Percentiles rank a stretch among this genome's conserved stretches.
These are phyloP conservation scores for Neopestalotiopsis clavispora DNA, from an alignment of 2,329 filamentous ascomycete genomes.

Conservation along the genomic window DNA sequence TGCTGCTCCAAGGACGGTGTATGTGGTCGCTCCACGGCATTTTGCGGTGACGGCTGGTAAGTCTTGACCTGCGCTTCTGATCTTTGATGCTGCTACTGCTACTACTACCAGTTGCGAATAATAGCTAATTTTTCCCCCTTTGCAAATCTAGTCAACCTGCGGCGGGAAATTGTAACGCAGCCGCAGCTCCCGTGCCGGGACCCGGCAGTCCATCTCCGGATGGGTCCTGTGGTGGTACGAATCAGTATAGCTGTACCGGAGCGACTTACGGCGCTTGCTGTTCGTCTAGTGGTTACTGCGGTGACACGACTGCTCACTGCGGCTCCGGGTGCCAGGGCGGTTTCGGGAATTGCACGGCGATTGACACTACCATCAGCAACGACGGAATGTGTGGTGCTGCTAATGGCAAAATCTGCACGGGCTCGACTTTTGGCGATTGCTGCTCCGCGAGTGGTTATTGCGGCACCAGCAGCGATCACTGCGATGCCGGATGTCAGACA, in stretches of 20 bases:
- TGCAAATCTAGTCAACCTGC: not conserved
- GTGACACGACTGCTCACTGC: slow-evolving; percentile 33
- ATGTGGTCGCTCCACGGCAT: slow-evolving; percentile 6
- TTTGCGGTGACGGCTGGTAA: slow-evolving; percentile 9
- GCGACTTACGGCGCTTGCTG: slow-evolving; percentile 15
- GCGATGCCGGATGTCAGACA: slow-evolving; percentile 4
- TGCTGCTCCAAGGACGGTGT: slow-evolving; percentile 12
- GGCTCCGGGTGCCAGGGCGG: slow-evolving; percentile 22
- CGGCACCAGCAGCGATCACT: not conserved
- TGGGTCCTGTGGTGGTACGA: slow-evolving; percentile 12
- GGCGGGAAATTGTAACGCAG: slow-evolving; percentile 10
- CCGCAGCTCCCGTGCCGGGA: not conserved
- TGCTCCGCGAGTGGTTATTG: slow-evolving; percentile 10
- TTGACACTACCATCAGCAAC: slow-evolving; percentile 14
- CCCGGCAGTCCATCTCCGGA: slow-evolving; percentile 9
- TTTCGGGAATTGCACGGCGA: slow-evolving; percentile 21
- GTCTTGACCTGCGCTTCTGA: not conserved
- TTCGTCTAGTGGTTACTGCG: slow-evolving; percentile 32
- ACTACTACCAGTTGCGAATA: too few species aligned
- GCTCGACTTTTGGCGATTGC: slow-evolving; percentile 8
- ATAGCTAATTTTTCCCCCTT: too few species aligned
- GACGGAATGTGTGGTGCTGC: slow-evolving; percentile 4
- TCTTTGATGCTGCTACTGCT: too few species aligned
- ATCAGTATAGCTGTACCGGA: slow-evolving; percentile 8
- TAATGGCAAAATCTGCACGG: slow-evolving; percentile 46